Evolutionary conservation across 495 filamentous ascomycete species (phyloP).

Genomic region (Podospora conica): DNA sequence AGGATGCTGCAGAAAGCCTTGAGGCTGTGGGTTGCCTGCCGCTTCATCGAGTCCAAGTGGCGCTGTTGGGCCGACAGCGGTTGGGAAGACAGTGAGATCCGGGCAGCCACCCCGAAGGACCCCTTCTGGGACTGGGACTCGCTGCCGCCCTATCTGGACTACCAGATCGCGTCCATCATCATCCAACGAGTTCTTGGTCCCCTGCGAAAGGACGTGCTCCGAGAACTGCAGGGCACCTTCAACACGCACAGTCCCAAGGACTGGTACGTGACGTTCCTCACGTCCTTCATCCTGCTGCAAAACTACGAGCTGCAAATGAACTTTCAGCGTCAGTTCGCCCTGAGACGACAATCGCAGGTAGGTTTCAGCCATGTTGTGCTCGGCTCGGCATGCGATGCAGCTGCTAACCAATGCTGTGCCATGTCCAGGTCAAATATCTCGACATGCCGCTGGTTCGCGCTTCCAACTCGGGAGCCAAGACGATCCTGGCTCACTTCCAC

Average conservation of each 20-base stretch:
- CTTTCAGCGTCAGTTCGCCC: slow-evolving; percentile 31
- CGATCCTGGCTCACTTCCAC: slow-evolving; percentile 40
- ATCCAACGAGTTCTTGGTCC: slow-evolving; percentile 33
- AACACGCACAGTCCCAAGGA: slow-evolving; percentile 30
- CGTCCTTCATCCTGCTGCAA: slow-evolving; percentile 35
- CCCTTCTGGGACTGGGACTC: slow-evolving; percentile 30
- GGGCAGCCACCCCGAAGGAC: slow-evolving; percentile 22
- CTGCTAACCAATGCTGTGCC: not conserved
- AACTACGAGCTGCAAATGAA: slow-evolving; percentile 36
- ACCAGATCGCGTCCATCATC: slow-evolving; percentile 34
- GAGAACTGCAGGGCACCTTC: slow-evolving; percentile 26
- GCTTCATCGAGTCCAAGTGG: slow-evolving; percentile 36
- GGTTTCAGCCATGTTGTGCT: not conserved
- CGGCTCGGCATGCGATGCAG: not conserved
- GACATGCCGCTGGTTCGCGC: slow-evolving; percentile 38
- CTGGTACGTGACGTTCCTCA: slow-evolving; percentile 34
- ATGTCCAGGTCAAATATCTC: slow-evolving; percentile 27
- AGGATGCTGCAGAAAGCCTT: slow-evolving; percentile 30
- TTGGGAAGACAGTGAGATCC: slow-evolving; percentile 21
- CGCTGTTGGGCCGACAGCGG: slow-evolving; percentile 28
- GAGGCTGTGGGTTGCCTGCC: slow-evolving; percentile 35
- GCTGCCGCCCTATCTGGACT: slow-evolving; percentile 33
- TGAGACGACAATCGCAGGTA: slow-evolving; percentile 20
- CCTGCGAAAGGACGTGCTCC: slow-evolving; percentile 27
- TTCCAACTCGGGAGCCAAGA: slow-evolving; percentile 36